Evolutionary conservation across 371 early-diverging fungal genomes (phyloP), one percentile per base, ranked within the genome.

Genomic region (Mortierella sp.): DNA sequence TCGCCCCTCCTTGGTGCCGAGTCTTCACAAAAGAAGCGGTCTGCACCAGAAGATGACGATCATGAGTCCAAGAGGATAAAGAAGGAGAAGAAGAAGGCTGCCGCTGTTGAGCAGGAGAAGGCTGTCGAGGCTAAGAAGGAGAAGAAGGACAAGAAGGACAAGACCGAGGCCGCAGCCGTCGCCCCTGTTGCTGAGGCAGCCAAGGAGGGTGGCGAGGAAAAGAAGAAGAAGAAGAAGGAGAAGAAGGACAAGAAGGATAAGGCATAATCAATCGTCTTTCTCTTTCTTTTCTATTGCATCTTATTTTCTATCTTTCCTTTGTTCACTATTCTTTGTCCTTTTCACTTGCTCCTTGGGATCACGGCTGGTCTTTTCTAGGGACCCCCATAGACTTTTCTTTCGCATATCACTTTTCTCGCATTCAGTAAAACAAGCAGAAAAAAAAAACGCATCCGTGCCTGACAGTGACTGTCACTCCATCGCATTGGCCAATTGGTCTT

Each of bases 61-160:
- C 43, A 69, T 37, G 87, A 87, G 72, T 74, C 74, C 64, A 82
- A 84, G 77, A 88, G 80, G 78, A 80, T 79, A 78, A 88, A 83
- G 81, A 87, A 89, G 83, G 87, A 74, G 77, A 81, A 78, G 83
- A 73, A 75, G 75, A 74, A 80, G 57, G 73, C 73, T 28, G 31
- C 57, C 59, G 72, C 50, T 59, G 73, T 71, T 34, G 59, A 73
- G n/a, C 75, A 82, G 77, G 57, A 28, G 37, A 59, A 76, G 53
- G 40, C 44, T 2, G 69, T 76, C 67, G 54, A 74, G 43, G 67
- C 24, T 16, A 72, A 75, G 69, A 54, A 83, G 43, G 67, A 78
- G 71, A 73, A 80, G 50, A 70, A 80, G 64, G 71, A 73, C 13
- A 76, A 76, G 71, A 44, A 76, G 51, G 71, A 75, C 14, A 72